Base-by-base conservation (phyloP, 2,329 filamentous ascomycete species). In the Emericellopsis atlantica region DNA sequence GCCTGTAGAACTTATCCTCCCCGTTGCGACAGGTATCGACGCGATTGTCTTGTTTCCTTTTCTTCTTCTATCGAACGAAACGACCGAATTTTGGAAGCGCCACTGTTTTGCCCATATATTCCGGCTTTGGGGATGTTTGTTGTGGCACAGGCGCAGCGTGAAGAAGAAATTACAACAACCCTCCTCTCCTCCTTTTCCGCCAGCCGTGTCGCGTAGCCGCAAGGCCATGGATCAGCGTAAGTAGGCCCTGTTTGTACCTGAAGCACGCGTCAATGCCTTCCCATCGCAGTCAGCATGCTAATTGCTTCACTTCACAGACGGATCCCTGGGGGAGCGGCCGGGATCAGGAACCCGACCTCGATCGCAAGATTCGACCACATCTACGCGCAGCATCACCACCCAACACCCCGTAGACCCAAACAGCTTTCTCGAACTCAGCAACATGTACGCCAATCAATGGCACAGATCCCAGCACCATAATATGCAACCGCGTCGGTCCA, bases 311-410 rank as follows among this genome's bases (percentile, higher is more conserved):
- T 15, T 7, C 9, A 23, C 35, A 21, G 21, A 23, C 35, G 35
- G 14, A 24, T 24, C 35, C 24, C 14, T 14, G 6, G 39, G 31
- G 32, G 31, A 24, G 18, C 29, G 26, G 15, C 16, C 39, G 21
- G 16, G 29, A 15, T 5, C 31, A 37, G 63, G 65, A 51, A 71
- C 68, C 54, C 67, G 72, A 46, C 64, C 72, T 31, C 63, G 67
- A 43, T 76, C 72, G 39, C 65, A 69, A 50, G 73, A 66, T 40
- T 76, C 72, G 26, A 76, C 72, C 23, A 66, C 71, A 18, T 76
- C 73, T 11, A 65, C 74, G 40, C 72, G 74, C 49, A 76, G 72
- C 56, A 61, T 61, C 47, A 60, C 64, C 32, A 70, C 70, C 2
- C 71, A 74, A 49, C 62, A 67, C 16, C 69, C 60, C 44, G 58